Base-by-base conservation (phyloP, 2,329 filamentous ascomycete genomes). In the Neonectria sp. region DNA sequence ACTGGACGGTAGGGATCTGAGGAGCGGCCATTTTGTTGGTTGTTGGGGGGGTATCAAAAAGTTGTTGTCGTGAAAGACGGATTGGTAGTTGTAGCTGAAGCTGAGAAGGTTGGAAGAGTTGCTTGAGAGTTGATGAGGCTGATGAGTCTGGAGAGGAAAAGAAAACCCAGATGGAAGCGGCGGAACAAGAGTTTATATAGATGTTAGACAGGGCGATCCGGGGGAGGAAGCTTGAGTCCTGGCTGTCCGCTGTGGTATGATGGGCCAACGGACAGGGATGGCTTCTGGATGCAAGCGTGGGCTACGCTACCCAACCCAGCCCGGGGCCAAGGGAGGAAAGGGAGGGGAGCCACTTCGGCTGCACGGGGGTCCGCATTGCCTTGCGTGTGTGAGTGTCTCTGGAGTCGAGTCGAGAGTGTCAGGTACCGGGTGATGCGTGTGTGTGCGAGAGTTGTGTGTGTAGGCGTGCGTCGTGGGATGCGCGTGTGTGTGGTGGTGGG, bases 1-100 rank as follows among this genome's bases (percentile, higher is more conserved):
- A 97, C 86, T 98, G 95, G 82, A 91, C 91, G 57, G 87, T 89
- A 66, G 95, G 95, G 77, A 98, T 89, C 63, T 89, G 61, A 55
- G 73, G 60, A 56, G 73, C 64, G 57, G 78, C 70, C 79, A 81
- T 79, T 65, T 75, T 73, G 60, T 65, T 65, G 66, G 68, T 71
- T 65, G 53, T 58, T 48, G 37, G 55, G 48, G 48, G 68, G 52
- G 66, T 72, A 68, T 75, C 65, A 55, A 73, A 74, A 66, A 61
- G 51, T 66, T 55, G 67, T 65, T 64, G 69, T 74, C 69, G 67
- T 69, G 61, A 70, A 71, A 68, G 75, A 66, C 62, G 60, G 58
- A 68, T 63, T 51, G 62, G 31, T 71, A 61, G 62, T 57, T 65
- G 65, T 55, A 65, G 51, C 17, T 33, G 27, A 4, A 52, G 49